These are phyloP conservation scores for Cadophora sp. DNA, from an alignment of 2,329 filamentous ascomycete species.

Conservation along the genomic window DNA sequence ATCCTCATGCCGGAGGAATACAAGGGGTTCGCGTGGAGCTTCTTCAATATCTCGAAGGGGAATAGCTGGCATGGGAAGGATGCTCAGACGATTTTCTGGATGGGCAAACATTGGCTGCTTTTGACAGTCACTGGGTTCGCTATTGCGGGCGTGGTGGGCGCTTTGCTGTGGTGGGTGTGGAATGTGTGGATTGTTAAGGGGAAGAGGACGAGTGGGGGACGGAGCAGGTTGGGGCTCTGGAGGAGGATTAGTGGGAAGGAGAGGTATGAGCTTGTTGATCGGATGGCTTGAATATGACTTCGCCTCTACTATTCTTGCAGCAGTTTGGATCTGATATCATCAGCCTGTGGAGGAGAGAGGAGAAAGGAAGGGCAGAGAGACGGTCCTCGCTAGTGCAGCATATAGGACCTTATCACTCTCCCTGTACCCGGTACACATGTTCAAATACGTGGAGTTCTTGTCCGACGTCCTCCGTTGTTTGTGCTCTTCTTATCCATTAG, in stretches of 20 bases:
- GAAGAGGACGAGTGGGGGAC: constrained; percentile 25
- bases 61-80: constrained; percentile 56
- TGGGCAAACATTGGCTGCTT: constrained; percentile 51
- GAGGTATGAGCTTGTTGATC: constrained; percentile 44
- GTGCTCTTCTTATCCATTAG: too few relatives aligned
- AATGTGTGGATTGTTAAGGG: constrained; percentile 38
- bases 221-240: constrained; percentile 36
- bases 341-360: not conserved
- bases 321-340: not conserved
- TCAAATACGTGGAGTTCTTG: constrained; percentile 3
- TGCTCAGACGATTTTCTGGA: constrained; percentile 56
- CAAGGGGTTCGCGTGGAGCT: constrained; percentile 71
- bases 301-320: not conserved
- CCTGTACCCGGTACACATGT: not conserved
- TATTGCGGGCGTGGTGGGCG: constrained; percentile 42
- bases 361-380: constrained; percentile 19
- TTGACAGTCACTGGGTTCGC: constrained; percentile 47
- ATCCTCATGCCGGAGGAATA: constrained; percentile 76
- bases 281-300: constrained; percentile 38
- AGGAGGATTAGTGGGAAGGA: constrained; percentile 39
- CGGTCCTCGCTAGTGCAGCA: constrained; percentile 44
- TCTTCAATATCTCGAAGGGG: constrained; percentile 63
- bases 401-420: constrained; percentile 29
- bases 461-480: too few relatives aligned
- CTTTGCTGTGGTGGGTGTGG: constrained; percentile 42